Percentiles rank a stretch among this genome's conserved stretches.
Evolutionary conservation across 2,329 filamentous ascomycete species (phyloP).

Genomic region (Microcyclosporella mali): DNA sequence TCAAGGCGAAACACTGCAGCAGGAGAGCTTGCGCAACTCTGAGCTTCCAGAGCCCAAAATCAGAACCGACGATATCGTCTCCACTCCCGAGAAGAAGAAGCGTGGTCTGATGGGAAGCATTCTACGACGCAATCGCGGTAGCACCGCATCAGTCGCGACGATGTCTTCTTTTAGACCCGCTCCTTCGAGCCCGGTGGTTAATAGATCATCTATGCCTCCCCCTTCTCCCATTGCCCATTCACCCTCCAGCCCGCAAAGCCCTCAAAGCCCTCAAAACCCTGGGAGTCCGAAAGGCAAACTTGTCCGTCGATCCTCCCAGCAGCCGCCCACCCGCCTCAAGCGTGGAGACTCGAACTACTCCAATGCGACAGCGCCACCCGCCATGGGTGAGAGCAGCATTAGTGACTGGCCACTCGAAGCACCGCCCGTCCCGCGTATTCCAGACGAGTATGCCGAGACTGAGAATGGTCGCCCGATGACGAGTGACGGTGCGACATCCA

Average conservation of each 20-base stretch:
- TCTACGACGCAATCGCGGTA: conserved; percentile 30
- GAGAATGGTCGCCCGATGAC: conserved; percentile 26
- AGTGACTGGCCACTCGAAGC: conserved; percentile 48
- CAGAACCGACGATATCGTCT: conserved; percentile 11
- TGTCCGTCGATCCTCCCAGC: conserved; percentile 23
- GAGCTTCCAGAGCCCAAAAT: conserved; percentile 40
- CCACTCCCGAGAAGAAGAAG: conserved; percentile 18
- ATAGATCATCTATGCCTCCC: conserved; percentile 1
- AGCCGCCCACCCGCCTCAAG: conserved; percentile 11
- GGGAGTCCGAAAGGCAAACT: conserved; percentile 32
- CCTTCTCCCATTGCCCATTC: conserved; percentile 21
- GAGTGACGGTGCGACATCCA: conserved; percentile 24
- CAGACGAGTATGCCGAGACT: conserved; percentile 9
- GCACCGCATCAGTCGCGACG: conserved; percentile 20
- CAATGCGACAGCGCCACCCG: conserved; percentile 23
- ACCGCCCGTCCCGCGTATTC: conserved; percentile 26
- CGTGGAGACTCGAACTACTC: conserved; percentile 23
- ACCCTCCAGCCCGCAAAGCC: conserved; percentile 29
- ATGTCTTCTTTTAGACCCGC: conserved; percentile 4
- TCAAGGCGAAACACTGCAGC: conserved; percentile 30
- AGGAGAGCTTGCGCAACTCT: conserved; percentile 39
- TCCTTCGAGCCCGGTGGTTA: conserved; percentile 4
- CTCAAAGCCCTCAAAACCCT: conserved; percentile 43
- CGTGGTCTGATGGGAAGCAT: conserved; percentile 32
- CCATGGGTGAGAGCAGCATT: conserved; percentile 17